Evolutionary conservation across 805 yeast species (phyloP), one percentile per base, ranked within the genome.

Genomic region (Candida awuae): DNA sequence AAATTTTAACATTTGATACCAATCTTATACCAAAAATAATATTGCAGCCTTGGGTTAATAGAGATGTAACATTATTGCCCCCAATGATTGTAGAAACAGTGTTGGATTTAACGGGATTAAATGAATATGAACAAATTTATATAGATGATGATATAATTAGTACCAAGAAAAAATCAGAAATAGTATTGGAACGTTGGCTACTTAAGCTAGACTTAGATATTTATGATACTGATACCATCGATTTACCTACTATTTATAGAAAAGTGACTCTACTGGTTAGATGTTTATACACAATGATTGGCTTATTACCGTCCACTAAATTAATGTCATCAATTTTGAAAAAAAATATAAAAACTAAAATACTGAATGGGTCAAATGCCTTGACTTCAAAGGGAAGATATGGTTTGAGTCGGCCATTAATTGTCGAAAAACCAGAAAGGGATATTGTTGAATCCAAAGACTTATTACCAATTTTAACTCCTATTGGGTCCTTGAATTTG

Each of bases 141-240:
- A 34, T 57, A 6, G 51, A 52, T 21, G 54, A 49, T 18, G 63
- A 71, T 8, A 78, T 78, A 10, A 66, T 80, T 8, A 74, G 69
- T 42, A 81, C 80, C 12, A 66, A 71, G 3, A 75, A 73, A 51
- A 82, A 82, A 51, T 68, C 75, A 14, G 97, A 90, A 58, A 74
- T 92, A n/a, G 96, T 92, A 2, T 62, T 92, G 41, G 98, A 92
- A 54, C 70, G 98, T 43, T 92, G 98, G 98, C 67, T 86, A 18
- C 63, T 92, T 25, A 95, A 88, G 56, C 73, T 88, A 44, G 88
- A 82, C 51, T 60, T 73, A 14, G 63, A 62, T 30, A 58, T 56
- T 19, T 65, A 54, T 55, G 63, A 56, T 32, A 51, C 45, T 17
- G 56, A 59, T 6, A 43, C 61, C 3, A 68, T 67, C 17, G 92